Conservation (phyloP, 306 rosid genomes). For the Neltuma alba region DNA sequence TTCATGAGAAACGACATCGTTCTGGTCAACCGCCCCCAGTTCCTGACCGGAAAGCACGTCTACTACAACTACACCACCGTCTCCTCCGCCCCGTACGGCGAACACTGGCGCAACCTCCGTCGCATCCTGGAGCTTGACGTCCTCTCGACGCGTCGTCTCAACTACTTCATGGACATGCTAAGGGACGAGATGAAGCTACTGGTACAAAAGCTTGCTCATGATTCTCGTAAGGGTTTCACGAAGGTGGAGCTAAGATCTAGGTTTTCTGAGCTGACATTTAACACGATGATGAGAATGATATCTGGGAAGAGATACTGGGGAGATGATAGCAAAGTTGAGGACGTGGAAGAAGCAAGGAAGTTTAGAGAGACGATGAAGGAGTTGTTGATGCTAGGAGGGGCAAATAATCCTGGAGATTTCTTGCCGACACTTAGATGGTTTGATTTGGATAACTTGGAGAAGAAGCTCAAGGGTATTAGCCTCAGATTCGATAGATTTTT, state of each 20-base stretch:
- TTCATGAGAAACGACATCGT: constrained; percentile 63
- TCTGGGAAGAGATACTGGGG: constrained; percentile 56
- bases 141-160: constrained; percentile 50
- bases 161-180: constrained; percentile 37
- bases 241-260: constrained; percentile 45
- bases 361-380: constrained; percentile 33
- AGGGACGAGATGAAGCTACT: constrained; percentile 49
- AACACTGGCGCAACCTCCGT: constrained; percentile 40
- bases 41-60: constrained; percentile 35
- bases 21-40: constrained; percentile 55
- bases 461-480: not conserved
- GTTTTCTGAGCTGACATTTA: constrained; percentile 49
- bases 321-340: constrained; percentile 19
- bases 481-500: constrained; percentile 28
- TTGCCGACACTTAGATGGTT: constrained; percentile 39
- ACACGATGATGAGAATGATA: constrained; percentile 59
- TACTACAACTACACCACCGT: constrained; percentile 56
- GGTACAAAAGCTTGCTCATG: constrained; percentile 28
- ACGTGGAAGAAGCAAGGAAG: constrained; percentile 38
- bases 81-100: constrained; percentile 29
- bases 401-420: constrained; percentile 40
- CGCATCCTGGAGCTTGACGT: constrained; percentile 52
- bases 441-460: constrained; percentile 20
- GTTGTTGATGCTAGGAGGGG: not conserved
- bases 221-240: constrained; percentile 9